Evolutionary conservation across 495 filamentous ascomycete species (phyloP).

Genomic region (Cenococcum geophilum): DNA sequence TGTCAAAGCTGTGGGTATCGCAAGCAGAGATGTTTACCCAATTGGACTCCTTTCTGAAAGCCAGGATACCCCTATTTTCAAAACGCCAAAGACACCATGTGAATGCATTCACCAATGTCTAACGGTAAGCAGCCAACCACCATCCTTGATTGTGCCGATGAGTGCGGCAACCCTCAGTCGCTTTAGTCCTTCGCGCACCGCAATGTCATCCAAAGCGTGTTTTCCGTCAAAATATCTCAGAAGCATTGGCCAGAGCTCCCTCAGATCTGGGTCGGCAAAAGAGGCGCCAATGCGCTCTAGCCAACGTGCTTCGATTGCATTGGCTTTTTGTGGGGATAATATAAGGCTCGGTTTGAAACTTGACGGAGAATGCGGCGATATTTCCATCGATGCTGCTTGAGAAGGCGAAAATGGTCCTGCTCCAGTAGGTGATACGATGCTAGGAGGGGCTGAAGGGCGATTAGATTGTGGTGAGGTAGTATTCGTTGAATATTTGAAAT

Average conservation of each 20-base stretch:
- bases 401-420: conserved; percentile 40
- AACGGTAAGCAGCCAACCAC: conserved; percentile 42
- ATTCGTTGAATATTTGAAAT: conserved; percentile 7
- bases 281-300: conserved; percentile 59
- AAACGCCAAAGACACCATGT: background rate
- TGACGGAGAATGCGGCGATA: conserved; percentile 16
- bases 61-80: background rate
- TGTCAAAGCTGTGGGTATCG: no score
- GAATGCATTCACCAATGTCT: conserved; percentile 49
- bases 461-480: conserved; percentile 15
- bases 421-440: conserved; percentile 18
- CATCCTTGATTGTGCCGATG: conserved; percentile 55
- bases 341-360: conserved; percentile 41
- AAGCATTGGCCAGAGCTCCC: conserved; percentile 49
- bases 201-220: conserved; percentile 81
- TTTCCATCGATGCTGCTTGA: conserved; percentile 32
- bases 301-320: conserved; percentile 61
- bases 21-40: background rate
- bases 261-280: conserved; percentile 37
- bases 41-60: background rate
- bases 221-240: conserved; percentile 82
- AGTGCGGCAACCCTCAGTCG: conserved; percentile 72
- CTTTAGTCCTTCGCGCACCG: conserved; percentile 73
- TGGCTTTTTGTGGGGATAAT: conserved; percentile 50
- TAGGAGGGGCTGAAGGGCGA: conserved; percentile 10